Base-by-base conservation (phyloP, 257 asterid genomes). In the Solanum chaucha region DNA sequence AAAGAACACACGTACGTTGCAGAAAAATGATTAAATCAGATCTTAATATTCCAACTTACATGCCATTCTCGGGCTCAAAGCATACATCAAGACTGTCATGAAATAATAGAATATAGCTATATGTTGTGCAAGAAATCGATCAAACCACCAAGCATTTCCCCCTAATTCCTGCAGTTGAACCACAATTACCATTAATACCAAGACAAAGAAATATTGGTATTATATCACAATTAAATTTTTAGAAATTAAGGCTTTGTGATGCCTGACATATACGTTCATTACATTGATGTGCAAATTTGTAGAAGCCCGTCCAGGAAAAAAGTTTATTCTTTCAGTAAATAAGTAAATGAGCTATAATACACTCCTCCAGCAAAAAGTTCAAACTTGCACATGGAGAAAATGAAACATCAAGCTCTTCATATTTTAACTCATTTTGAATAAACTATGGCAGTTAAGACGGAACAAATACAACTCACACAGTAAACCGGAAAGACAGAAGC, bases 1-100 rank as follows among this genome's bases (percentile, higher is more conserved):
- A 64, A 59, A 64, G 17, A 64, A 0, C 71, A 64, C 71, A n/a
- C 0, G 0, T 64, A 64, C 32, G 1, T 64, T 64, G 32, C 71
- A 77, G 36, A 77, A 51, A 77, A 30, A 1, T 24, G 36, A 41
- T n/a, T 2, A 77, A 72, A 40, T 85, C 32, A 71, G 61, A 88
- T 83, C 85, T 58, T 34, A 78, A 82, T 58, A 55, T 30, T 84
- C 38, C 75, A 83, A 93, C 99, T 95, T 87, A 97, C 99, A 97
- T 81, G 99, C 99, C 99, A 97, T 97, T 91, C 99, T 97, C 86
- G 99, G 99, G 92, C 99, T 97, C 95, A 97, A 87, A 36, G 86
- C 85, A 90, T 97, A 97, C 98, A 97, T 97, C 86, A 93, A 90
- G 83, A 87, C 99, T 26, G 98, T 95, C 99, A 96, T 94, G 77